A percentile compares a stretch with the other conserved stretches of the same genome.
phyloP scores from a whole-genome alignment of 2,329 filamentous ascomycete genomes.

The Ophiostoma himal-ulmi region DNA sequence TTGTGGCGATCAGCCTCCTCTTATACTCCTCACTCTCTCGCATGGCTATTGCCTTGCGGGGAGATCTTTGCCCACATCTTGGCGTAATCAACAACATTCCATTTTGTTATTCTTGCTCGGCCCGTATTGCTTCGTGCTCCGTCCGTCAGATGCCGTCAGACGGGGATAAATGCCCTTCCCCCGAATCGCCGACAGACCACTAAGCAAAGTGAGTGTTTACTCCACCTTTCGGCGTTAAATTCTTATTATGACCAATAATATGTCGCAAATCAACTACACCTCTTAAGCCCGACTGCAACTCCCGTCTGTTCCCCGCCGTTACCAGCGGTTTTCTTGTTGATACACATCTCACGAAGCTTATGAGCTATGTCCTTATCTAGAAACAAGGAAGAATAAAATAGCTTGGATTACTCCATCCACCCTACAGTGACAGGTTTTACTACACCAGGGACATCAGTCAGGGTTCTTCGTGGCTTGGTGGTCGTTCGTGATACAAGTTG shows the following conservation, averaged over 20 bases:
- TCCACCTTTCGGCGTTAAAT: not conserved
- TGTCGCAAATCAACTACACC: not conserved
- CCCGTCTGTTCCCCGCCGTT: not conserved
- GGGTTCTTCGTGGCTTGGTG: not conserved
- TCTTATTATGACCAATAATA: not conserved
- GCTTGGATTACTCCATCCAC: not conserved
- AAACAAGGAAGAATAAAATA: not conserved
- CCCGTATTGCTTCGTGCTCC: not conserved
- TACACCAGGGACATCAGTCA: not conserved
- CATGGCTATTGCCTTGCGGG: not conserved
- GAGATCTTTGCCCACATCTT: not conserved
- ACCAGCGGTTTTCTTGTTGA: too few species aligned
- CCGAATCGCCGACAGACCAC: not conserved
- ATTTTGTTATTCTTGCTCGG: not conserved
- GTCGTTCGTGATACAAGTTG: not conserved
- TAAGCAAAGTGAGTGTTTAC: not conserved
- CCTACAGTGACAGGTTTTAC: not conserved
- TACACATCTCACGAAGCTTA: not conserved
- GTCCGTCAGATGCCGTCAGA: not conserved
- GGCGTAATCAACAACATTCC: not conserved
- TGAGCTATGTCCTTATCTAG: not conserved
- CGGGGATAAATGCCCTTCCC: not conserved
- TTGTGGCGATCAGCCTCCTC: not conserved
- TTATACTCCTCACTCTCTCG: not conserved
- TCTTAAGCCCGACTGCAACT: not conserved